Base-by-base conservation (phyloP, 2,329 filamentous ascomycete genomes). In the Colletotrichum limetticola region DNA sequence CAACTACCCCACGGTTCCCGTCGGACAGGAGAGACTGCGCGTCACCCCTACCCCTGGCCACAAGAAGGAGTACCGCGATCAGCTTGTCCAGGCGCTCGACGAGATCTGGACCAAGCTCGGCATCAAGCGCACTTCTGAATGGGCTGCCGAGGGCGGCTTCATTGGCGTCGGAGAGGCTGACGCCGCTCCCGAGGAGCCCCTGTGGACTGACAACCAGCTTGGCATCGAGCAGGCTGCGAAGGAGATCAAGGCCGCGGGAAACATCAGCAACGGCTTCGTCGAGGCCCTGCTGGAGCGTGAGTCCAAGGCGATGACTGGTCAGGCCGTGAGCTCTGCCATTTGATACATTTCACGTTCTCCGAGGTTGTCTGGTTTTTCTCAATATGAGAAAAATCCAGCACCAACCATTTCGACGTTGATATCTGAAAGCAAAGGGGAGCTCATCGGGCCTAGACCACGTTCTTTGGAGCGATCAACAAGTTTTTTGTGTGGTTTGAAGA, bases 1-100 rank as follows among this genome's bases (percentile, higher is more conserved):
- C 89, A 99, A 99, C 86, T 98, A 98, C 85, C 97, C 97, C 2
- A 99, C 97, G 64, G 97, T 99, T 3, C 97, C 97, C 2, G 95
- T 97, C 7, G 97, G 97, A n/a, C 95, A 99, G 86, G 97, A 99
- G 84, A 92, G 97, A 71, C 92, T 99, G 69, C 93, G 97, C 76
- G 95, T 99, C 82, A 99, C 97, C 1, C 97, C 97, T 0, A 99
- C 97, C 1, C 97, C 97, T 0, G 97, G 97, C 56, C 97, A 99
- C 82, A 91, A 90, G 68, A 93, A 93, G 84, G 91, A 94, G 77
- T 95, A 94, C 85, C 94, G 95, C 74, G 93, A 97, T 76, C 91
- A 97, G 78, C 91, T 99, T 5, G 92, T 98, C 32, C 84, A 91
- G 72, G 95, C 96, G 5, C 85, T 99, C 42, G 94, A 98, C 78